Evolutionary conservation across 257 asterid genomes (phyloP), one percentile per base, ranked within the genome.

Genomic region (Capsicum chinense): DNA sequence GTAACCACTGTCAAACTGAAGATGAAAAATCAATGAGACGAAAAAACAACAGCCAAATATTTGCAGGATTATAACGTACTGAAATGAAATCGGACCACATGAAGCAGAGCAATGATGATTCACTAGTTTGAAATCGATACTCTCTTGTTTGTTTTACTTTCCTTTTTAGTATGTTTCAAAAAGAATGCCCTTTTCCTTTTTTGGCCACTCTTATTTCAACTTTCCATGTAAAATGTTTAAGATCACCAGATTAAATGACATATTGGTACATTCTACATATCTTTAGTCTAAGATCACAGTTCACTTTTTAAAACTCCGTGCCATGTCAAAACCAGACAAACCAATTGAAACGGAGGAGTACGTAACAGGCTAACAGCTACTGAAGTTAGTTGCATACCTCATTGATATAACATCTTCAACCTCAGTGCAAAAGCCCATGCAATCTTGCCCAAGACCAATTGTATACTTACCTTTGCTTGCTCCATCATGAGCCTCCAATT

Each of bases 391-490:
- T 7, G 26, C 21, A 33, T 88, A 97, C 99, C 99, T 93, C 99
- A 97, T 97, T 54, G 99, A 97, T 85, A 97, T 93, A 35, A 97
- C 99, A 92, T 97, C 99, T 90, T 97, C 99, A 12, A 97, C 99
- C 88, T 97, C 99, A 26, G 93, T 87, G 84, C 99, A 97, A 84
- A 93, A 97, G 42, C 93, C 98, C 99, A 97, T 93, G 94, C 99
- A 95, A 91, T 97, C 99, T 89, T 97, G 99, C 73, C 99, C 99
- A 70, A 97, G 98, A 87, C 99, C 99, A 87, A 97, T 97, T 66
- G 99, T 97, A 94, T 97, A 97, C 86, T 97, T 97, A 84, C 99
- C 99, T 86, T 95, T 97, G 90, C 99, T 97, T 81, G 94, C 99
- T 87, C 99, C 99, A 90, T 97, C 99, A 88, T 93, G 92, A 84